These are phyloP conservation scores for Haplosporangium gracile DNA, from an alignment of 192 early-diverging fungal species.

Conservation along the genomic window DNA sequence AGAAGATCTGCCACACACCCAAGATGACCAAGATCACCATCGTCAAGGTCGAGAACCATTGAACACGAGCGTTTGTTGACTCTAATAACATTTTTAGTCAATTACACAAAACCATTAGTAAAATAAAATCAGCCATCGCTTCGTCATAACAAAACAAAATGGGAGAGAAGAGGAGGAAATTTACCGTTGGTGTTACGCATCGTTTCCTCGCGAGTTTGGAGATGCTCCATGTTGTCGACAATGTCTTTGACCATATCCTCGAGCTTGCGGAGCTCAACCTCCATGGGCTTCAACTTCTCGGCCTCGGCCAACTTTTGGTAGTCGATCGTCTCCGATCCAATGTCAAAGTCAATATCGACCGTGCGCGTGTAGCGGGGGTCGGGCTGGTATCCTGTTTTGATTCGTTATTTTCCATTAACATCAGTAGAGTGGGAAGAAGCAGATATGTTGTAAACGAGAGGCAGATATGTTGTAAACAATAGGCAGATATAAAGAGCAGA, in stretches of 20 bases:
- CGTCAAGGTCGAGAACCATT: conserved; percentile 83
- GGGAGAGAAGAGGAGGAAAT: too few relatives aligned
- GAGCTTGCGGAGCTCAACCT: conserved; percentile 86
- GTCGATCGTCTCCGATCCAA: conserved; percentile 90
- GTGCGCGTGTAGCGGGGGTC: conserved; percentile 69
- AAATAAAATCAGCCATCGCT: neutral
- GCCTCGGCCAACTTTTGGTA: conserved; percentile 72
- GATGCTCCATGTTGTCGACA: conserved; percentile 85
- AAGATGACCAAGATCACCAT: conserved; percentile 80
- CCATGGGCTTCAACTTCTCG: conserved; percentile 92
- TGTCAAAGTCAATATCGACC: conserved; percentile 84
- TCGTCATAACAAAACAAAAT: neutral
- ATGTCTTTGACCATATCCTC: conserved; percentile 84
- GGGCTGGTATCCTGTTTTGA: conserved; percentile 59
- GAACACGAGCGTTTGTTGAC: conserved; percentile 91
- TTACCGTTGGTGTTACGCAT: conserved; percentile 93
- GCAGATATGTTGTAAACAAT: too few relatives aligned
- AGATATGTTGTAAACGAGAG: too few relatives aligned
- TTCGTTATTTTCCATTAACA: neutral
- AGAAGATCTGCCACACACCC: conserved; percentile 91
- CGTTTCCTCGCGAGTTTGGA: conserved; percentile 84
- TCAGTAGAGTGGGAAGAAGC: neutral
- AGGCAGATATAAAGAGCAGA: neutral
- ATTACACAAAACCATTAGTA: too few relatives aligned
- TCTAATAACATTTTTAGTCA: conserved; percentile 61